These are phyloP conservation scores for Vaccinium macrocarpon DNA, from an alignment of 148 eudicot species.

Conservation along the genomic window DNA sequence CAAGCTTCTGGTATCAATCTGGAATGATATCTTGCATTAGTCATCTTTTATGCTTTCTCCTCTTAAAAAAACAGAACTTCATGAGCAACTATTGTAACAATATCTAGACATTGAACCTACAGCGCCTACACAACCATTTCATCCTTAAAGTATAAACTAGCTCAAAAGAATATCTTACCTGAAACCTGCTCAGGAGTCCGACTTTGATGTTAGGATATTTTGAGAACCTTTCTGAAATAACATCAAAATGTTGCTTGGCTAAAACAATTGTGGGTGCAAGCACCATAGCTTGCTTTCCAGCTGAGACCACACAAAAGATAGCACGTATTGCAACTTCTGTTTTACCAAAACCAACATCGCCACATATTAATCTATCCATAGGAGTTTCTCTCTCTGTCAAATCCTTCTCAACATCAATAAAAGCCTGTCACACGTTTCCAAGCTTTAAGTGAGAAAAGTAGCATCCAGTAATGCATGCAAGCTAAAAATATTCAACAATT, in stretches of 20 bases:
- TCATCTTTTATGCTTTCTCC: neutral
- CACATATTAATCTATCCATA: conserved; percentile 96
- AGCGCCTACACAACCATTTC: neutral
- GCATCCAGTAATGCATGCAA: neutral
- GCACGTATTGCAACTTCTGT: conserved; percentile 99
- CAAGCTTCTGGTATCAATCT: neutral
- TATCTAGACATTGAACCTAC: neutral
- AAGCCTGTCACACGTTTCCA: conserved; percentile 65
- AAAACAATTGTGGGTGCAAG: conserved; percentile 95
- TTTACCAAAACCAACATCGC: conserved; percentile 98
- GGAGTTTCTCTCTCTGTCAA: conserved; percentile 93
- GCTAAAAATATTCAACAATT: neutral
- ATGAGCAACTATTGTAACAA: neutral
- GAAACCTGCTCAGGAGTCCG: conserved; percentile 95
- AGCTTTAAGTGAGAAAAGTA: conserved; percentile 24
- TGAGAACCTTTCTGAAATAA: conserved; percentile 75
- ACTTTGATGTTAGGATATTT: conserved; percentile 57
- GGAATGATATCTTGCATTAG: neutral
- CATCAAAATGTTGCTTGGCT: conserved; percentile 92
- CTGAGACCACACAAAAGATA: conserved; percentile 80
- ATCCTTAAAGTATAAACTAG: neutral
- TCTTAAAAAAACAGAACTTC: neutral
- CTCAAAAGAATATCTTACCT: conserved; percentile 45
- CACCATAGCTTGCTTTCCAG: conserved; percentile 96
- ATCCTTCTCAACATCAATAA: conserved; percentile 91